Percentiles rank a stretch among this genome's conserved stretches.
These are phyloP conservation scores for Fraxinus excelsior DNA, from an alignment of 257 asterid species.

Conservation along the genomic window DNA sequence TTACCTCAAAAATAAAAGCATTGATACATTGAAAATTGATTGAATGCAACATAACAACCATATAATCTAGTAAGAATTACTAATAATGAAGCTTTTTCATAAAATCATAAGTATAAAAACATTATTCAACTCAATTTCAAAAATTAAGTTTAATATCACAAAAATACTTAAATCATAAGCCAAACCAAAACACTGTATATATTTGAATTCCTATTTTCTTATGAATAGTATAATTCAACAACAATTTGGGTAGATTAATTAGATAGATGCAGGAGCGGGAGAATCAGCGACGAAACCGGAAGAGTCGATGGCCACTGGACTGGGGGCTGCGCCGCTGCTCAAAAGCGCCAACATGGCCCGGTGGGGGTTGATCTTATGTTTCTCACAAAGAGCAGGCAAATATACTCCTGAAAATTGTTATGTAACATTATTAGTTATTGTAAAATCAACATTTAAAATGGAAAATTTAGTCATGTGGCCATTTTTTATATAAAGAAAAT, in stretches of 20 bases:
- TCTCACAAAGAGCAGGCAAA: slow-evolving; percentile 58
- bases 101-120: not conserved
- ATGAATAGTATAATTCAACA: not conserved
- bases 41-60: not conserved
- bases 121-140: not conserved
- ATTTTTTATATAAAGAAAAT: not conserved
- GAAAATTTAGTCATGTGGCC: not conserved
- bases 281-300: not conserved
- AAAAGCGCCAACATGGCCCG: slow-evolving; percentile 60
- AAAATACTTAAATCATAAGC: not conserved
- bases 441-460: not conserved
- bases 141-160: not conserved
- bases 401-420: slow-evolving; percentile 47
- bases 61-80: too few species aligned
- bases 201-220: not conserved
- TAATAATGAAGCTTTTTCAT: not conserved
- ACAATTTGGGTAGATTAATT: not conserved
- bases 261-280: slow-evolving; percentile 26
- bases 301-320: slow-evolving; percentile 9
- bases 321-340: slow-evolving; percentile 41
- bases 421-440: not conserved
- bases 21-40: not conserved
- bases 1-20: too few species aligned
- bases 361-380: slow-evolving; percentile 47
- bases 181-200: not conserved